phyloP scores from a whole-genome alignment of 2,329 filamentous ascomycete genomes.

The Curvularia sp. region DNA sequence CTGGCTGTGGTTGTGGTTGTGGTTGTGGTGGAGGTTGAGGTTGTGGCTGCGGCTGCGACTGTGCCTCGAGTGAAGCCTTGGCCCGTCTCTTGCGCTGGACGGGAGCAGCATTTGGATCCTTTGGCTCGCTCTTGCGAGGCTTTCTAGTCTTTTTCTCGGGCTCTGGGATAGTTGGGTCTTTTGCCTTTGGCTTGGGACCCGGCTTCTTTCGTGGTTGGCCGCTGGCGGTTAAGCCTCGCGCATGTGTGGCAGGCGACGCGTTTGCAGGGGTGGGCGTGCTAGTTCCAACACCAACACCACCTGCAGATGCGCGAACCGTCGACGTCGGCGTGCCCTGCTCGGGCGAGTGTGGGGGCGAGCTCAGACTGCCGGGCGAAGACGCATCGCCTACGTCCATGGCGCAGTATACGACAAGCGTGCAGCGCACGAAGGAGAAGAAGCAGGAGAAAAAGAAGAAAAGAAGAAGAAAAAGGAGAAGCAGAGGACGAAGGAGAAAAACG shows the following conservation, averaged over 20 bases:
- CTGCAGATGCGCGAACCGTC: conserved; percentile 39
- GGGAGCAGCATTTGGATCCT: conserved; percentile 58
- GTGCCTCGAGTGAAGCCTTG: conserved; percentile 49
- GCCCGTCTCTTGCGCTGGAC: conserved; percentile 60
- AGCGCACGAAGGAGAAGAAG: background rate
- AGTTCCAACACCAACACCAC: conserved; percentile 44
- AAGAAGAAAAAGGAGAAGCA: background rate
- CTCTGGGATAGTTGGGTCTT: conserved; percentile 46
- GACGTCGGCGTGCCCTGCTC: conserved; percentile 45
- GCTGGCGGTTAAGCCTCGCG: conserved; percentile 43
- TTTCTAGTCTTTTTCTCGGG: conserved; percentile 55
- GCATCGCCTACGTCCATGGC: conserved; percentile 46
- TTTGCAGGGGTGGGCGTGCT: conserved; percentile 44
- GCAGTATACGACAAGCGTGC: conserved; percentile 24
- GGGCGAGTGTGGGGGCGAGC: conserved; percentile 51
- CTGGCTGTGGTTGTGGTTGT: conserved; percentile 33
- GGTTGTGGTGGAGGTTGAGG: conserved; percentile 33
- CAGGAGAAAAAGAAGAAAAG: background rate
- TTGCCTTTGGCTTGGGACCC: conserved; percentile 53
- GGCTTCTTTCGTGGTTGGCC: conserved; percentile 53
- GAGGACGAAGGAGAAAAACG: background rate
- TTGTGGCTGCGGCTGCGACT: conserved; percentile 26
- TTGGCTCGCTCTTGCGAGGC: conserved; percentile 55
- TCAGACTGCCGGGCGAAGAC: conserved; percentile 48
- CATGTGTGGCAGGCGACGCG: conserved; percentile 36